Evolutionary conservation across 2,329 filamentous ascomycete species (phyloP), one percentile per base, ranked within the genome.

Genomic region (Penicillium sp.): DNA sequence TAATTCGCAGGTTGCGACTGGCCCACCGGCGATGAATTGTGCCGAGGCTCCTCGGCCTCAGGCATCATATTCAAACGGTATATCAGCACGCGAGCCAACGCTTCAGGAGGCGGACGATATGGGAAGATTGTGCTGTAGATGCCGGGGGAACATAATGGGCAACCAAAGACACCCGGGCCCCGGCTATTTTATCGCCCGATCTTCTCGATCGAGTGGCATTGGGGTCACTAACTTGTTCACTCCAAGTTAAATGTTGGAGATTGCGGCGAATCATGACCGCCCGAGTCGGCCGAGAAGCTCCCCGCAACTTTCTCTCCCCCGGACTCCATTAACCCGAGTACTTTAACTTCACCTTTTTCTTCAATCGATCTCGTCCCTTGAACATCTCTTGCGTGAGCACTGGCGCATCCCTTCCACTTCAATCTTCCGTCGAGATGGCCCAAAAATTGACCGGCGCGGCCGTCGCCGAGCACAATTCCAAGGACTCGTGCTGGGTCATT

Each of bases 401-500:
- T 55, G 34, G 45, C 42, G 45, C 42, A 59, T 41, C 37, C 7
- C 50, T 25, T 31, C 35, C 45, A 14, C 54, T 57, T 54, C 31
- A 66, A 17, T 41, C 43, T 45, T 5, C 51, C 20, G n/a, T 39
- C 54, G 68, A 20, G 17, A 71, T 72, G 67, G 56, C 58, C n/a
- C 61, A 66, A 60, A 76, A 77, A 55, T 73, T 86, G 38, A 83
- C 77, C 14, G 84, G 84, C 65, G 78, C 82, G 43, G 82, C 87
- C 61, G 79, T 91, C 60, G 86, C 86, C 57, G 81, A 92, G 80
- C 94, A 98, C 82, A 90, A 90, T 79, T 89, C 82, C 69, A 84
- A 85, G 69, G 87, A 96, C 68, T 94, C 91, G 53, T 96, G 92
- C 79, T 96, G 92, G 92, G 91, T 96, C 48, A 91, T 96, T 71